These are phyloP conservation scores for Carex kokanica DNA, from an alignment of 176 grass and related monocot species.

Conservation along the genomic window DNA sequence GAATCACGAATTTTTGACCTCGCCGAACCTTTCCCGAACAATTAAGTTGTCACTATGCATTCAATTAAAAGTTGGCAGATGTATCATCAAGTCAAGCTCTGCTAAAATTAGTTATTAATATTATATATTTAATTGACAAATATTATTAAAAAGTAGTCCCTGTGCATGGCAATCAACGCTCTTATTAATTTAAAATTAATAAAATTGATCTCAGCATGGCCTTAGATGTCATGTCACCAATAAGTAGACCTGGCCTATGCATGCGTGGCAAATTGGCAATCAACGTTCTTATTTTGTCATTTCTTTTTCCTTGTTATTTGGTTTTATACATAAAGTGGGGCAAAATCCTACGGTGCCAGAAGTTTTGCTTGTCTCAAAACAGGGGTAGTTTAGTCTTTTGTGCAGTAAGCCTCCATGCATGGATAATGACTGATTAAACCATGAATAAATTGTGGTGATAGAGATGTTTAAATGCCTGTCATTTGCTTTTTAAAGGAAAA, in stretches of 20 bases:
- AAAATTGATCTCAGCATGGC: too few relatives aligned
- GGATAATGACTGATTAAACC: constrained; percentile 7
- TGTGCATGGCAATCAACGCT: too few relatives aligned
- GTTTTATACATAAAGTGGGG: background rate
- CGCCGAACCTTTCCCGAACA: too few relatives aligned
- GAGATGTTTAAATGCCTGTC: constrained; percentile 10
- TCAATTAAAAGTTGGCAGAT: too few relatives aligned
- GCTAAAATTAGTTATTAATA: too few relatives aligned
- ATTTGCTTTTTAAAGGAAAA: background rate
- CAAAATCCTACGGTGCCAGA: background rate
- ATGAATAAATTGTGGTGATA: constrained; percentile 1
- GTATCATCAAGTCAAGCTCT: too few relatives aligned
- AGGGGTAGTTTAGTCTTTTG: constrained; percentile 13
- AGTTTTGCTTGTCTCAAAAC: background rate
- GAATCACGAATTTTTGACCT: too few relatives aligned
- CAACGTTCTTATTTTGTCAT: background rate
- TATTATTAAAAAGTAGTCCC: too few relatives aligned
- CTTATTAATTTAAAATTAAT: too few relatives aligned
- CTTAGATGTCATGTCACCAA: too few relatives aligned
- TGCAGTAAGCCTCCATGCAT: background rate
- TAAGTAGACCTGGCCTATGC: too few relatives aligned
- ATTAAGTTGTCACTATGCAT: too few relatives aligned
- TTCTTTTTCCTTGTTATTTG: background rate
- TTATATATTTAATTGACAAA: background rate
- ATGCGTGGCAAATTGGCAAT: background rate